Base-by-base conservation (phyloP, 140 eudicot genomes). In the Cichorium intybus region DNA sequence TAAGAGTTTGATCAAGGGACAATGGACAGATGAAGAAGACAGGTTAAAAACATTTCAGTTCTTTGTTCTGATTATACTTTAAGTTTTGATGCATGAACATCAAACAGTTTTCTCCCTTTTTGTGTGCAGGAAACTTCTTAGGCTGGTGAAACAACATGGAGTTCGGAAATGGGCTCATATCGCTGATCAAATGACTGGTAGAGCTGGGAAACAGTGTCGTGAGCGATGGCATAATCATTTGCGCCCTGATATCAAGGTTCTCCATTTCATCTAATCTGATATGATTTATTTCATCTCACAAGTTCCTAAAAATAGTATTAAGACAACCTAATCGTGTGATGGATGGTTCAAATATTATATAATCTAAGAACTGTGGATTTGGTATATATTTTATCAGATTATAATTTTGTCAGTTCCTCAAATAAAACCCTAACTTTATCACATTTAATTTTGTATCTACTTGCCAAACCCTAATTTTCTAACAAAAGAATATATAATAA, bases 151-250 rank as follows among this genome's bases (percentile, higher is more conserved):
- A 43, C 51, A 53, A 26, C 51, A 48, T 37, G 91, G 91, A 46
- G 77, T 16, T 57, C 74, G 69, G 24, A 81, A 79, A 85, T 85
- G 93, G 93, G 73, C 93, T 48, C 74, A 58, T 12, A 76, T 85
- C 17, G 81, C 93, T 1, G 77, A 68, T 52, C 66, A 76, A 18
- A 71, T 85, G 83, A 67, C 21, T n/a, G 83, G 79, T 21, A 75
- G 93, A 51, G 88, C 82, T 5, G 93, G 93, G 24, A 85, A 85
- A 51, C 93, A 81, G 66, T 85, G 93, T 41, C 78, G 93, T 0
- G 88, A 85, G 58, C 64, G 93, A 54, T 85, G 93, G 88, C 83
- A 78, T 54, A 85, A 85, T 69, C 93, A 85, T 81, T 69, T 85
- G 64, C 83, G 88, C 2, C 83, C 88, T n/a, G 81, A 85, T 66